Conservation (phyloP, 1,284 basidiomycete genomes). For the Irpex rosettiformis region DNA sequence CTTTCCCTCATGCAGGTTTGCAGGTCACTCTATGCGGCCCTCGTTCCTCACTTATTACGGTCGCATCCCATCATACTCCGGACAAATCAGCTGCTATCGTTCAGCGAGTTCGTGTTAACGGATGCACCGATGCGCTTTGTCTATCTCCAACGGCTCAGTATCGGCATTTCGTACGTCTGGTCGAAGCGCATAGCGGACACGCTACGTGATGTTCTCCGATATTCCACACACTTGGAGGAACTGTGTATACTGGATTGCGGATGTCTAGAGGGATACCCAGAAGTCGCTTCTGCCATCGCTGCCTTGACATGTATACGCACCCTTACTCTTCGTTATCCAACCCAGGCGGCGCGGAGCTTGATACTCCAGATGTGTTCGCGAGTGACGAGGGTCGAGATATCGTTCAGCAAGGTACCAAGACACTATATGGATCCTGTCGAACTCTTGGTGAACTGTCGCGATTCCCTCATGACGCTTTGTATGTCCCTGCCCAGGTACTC, state of each 20-base stretch:
- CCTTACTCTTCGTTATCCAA: background rate
- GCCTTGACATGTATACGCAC: background rate
- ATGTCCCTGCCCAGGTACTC: background rate
- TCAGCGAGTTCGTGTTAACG: background rate
- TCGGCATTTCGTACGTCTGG: background rate
- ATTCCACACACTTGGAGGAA: background rate
- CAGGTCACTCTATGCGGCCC: background rate
- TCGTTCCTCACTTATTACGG: background rate
- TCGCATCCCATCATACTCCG: background rate
- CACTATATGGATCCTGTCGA: background rate
- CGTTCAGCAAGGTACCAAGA: background rate
- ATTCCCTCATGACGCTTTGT: background rate
- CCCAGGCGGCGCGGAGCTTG: background rate
- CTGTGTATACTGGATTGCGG: background rate
- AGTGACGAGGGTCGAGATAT: background rate
- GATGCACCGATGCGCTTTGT: background rate
- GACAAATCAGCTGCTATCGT: background rate
- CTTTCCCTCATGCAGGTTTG: background rate
- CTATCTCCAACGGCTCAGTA: background rate
- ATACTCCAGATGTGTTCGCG: background rate
- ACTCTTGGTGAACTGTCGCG: background rate
- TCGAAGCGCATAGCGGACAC: background rate
- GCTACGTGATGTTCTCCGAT: background rate
- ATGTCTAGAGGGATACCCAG: background rate
- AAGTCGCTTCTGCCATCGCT: background rate